Percentiles rank a stretch among this genome's conserved stretches.
These are phyloP conservation scores for Emericellopsis cladophorae DNA, from an alignment of 2,329 filamentous ascomycete species.

Conservation along the genomic window DNA sequence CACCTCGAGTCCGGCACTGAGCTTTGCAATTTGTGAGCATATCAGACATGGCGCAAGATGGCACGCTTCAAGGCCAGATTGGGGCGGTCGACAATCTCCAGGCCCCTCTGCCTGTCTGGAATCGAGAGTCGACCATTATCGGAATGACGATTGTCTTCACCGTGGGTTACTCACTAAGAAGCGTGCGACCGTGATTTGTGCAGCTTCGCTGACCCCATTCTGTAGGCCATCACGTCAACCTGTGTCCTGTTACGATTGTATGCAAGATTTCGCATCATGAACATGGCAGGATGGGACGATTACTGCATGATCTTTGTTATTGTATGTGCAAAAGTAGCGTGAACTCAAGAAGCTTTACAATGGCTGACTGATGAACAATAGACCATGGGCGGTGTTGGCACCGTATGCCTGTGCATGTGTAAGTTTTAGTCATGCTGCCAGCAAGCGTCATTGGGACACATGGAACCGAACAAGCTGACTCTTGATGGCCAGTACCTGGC, in stretches of 20 bases:
- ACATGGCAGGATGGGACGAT: background rate
- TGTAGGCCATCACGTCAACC: background rate
- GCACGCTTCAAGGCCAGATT: background rate
- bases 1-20: too few relatives aligned
- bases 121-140: background rate
- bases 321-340: background rate
- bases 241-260: background rate
- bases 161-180: background rate
- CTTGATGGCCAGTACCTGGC: slow-evolving; percentile 5
- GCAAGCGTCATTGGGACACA: background rate
- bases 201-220: background rate
- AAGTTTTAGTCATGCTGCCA: background rate
- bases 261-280: background rate
- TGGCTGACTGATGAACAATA: background rate
- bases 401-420: background rate
- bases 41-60: background rate
- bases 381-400: background rate
- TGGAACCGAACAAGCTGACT: background rate
- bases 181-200: background rate
- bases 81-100: background rate
- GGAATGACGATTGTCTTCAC: background rate
- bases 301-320: background rate
- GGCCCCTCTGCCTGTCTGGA: background rate
- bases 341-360: too few relatives aligned
- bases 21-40: too few relatives aligned